phyloP scores from a whole-genome alignment of 2,329 filamentous ascomycete genomes.

The Fusarium caatingaense region DNA sequence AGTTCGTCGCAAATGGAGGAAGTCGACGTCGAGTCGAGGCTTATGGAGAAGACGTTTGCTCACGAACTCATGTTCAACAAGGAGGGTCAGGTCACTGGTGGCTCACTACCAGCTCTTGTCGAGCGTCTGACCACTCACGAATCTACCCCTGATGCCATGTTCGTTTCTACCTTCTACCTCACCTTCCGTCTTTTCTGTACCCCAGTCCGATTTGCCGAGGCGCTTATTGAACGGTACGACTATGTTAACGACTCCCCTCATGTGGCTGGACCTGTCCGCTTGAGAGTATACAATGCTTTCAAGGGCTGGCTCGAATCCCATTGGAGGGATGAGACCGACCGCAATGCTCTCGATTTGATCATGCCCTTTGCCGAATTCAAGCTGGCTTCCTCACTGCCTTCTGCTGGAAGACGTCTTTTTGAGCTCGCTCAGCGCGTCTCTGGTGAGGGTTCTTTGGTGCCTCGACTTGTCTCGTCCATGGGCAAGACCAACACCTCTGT shows the following conservation, averaged over 20 bases:
- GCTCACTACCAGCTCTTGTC: slow-evolving; percentile 89
- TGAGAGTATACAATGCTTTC: slow-evolving; percentile 95
- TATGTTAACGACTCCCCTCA: slow-evolving; percentile 84
- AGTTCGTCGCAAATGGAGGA: slow-evolving; percentile 79
- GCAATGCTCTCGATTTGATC: slow-evolving; percentile 79
- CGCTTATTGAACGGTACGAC: slow-evolving; percentile 90
- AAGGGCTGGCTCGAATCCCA: slow-evolving; percentile 98
- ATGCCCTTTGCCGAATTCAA: slow-evolving; percentile 81
- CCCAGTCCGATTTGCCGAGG: slow-evolving; percentile 80
- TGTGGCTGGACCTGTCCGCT: slow-evolving; percentile 80
- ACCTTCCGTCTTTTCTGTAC: slow-evolving; percentile 95
- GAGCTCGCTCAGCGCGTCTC: slow-evolving; percentile 85
- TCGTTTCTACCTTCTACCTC: slow-evolving; percentile 94
- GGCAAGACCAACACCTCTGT: slow-evolving; percentile 86
- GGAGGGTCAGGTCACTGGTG: slow-evolving; percentile 93
- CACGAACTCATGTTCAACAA: slow-evolving; percentile 95
- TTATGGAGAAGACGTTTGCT: slow-evolving; percentile 92
- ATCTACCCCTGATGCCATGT: slow-evolving; percentile 89
- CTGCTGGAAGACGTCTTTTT: slow-evolving; percentile 81
- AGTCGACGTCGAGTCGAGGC: slow-evolving; percentile 79
- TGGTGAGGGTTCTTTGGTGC: slow-evolving; percentile 79
- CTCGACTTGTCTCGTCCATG: slow-evolving; percentile 84
- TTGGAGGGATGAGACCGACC: slow-evolving; percentile 87
- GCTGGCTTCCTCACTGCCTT: slow-evolving; percentile 75
- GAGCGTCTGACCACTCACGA: slow-evolving; percentile 94